These are phyloP conservation scores for Stylosanthes scabra DNA, from an alignment of 331 rosid genomes.

Conservation along the genomic window DNA sequence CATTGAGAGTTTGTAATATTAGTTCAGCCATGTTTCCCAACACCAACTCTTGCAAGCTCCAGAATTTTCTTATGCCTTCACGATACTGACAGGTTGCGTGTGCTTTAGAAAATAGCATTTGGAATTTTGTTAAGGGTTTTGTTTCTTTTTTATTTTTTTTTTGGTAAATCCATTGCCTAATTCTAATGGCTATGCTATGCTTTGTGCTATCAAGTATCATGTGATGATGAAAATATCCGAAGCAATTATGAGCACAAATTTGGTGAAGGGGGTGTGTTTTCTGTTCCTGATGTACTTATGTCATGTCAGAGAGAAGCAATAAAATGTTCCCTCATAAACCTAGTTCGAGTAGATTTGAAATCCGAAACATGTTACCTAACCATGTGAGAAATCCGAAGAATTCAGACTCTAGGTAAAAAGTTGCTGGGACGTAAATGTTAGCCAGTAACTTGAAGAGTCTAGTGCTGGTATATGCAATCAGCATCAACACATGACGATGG, in stretches of 20 bases:
- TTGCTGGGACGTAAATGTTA: conserved; percentile 11
- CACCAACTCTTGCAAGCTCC: conserved; percentile 18
- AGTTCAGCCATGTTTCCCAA: conserved; percentile 6
- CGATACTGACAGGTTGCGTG: conserved; percentile 11
- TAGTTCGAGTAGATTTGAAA: neutral
- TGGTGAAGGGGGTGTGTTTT: neutral
- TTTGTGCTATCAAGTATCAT: neutral
- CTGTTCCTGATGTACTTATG: neutral
- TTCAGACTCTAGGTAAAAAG: conserved; percentile 12
- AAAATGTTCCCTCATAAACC: neutral
- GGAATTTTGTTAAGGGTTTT: neutral
- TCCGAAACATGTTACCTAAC: neutral
- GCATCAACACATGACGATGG: conserved; percentile 14
- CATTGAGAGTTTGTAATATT: conserved; percentile 32
- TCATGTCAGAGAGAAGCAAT: neutral
- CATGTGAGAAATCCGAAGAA: conserved; percentile 9
- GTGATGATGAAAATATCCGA: conserved; percentile 3
- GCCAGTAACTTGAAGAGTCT: neutral
- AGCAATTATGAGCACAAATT: neutral
- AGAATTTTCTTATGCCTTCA: conserved; percentile 6
- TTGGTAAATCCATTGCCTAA: neutral
- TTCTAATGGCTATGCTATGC: neutral
- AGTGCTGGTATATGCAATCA: conserved; percentile 3
- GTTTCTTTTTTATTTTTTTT: neutral
- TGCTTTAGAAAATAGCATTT: conserved; percentile 23